Percentiles rank a stretch among this genome's conserved stretches.
Conservation (phyloP, 768 basidiomycete species). For the Russula griseocarnosa region DNA sequence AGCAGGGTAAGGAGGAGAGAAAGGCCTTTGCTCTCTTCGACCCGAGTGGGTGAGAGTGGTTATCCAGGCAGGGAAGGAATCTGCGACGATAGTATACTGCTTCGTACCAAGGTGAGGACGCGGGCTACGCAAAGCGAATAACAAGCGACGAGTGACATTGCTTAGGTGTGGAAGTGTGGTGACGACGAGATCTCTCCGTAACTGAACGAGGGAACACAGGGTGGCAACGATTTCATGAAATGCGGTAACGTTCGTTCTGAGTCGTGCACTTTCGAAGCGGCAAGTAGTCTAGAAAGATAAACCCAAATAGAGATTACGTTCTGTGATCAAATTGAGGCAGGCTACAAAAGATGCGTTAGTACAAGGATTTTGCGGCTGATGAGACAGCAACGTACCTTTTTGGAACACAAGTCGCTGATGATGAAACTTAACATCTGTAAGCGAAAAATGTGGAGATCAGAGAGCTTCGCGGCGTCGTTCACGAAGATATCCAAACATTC, state of each 20-base stretch:
- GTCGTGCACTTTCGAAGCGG: constrained; percentile 53
- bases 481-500: constrained; percentile 50
- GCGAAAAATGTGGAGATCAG: constrained; percentile 40
- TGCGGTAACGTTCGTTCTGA: constrained; percentile 43
- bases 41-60: constrained; percentile 48
- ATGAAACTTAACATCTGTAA: constrained; percentile 50
- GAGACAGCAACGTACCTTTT: constrained; percentile 46
- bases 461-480: constrained; percentile 38
- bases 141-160: constrained; percentile 55
- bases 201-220: constrained; percentile 61
- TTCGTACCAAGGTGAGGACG: constrained; percentile 70
- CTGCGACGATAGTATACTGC: constrained; percentile 59
- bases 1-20: constrained; percentile 68
- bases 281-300: constrained; percentile 51
- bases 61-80: constrained; percentile 67
- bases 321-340: constrained; percentile 52
- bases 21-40: constrained; percentile 58
- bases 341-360: constrained; percentile 39
- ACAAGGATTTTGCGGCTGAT: constrained; percentile 5
- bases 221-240: constrained; percentile 59
- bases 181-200: constrained; percentile 72
- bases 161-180: constrained; percentile 70
- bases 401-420: constrained; percentile 53
- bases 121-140: constrained; percentile 51
- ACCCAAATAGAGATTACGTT: constrained; percentile 63